Evolutionary conservation across 2,329 filamentous ascomycete species (phyloP).

Genomic region (Clarireedia paspali): DNA sequence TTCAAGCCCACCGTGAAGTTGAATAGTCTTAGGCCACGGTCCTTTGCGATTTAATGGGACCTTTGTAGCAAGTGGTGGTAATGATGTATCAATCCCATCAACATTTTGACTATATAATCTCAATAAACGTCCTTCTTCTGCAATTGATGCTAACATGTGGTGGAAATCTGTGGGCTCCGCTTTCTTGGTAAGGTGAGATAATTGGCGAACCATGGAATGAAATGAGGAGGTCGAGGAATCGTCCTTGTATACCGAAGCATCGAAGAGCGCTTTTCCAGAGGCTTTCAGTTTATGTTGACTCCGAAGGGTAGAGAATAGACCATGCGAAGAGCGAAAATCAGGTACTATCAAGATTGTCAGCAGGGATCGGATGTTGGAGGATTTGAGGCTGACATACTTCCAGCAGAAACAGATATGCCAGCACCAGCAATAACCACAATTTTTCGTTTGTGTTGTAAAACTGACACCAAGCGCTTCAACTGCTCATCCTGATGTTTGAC

Average conservation of each 20-base stretch:
- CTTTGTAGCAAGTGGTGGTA: conserved; percentile 70
- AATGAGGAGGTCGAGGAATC: conserved; percentile 83
- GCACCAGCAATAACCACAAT: conserved; percentile 95
- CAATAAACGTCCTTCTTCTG: conserved; percentile 76
- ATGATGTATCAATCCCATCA: conserved; percentile 82
- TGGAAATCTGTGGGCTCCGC: conserved; percentile 86
- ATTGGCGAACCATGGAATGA: conserved; percentile 89
- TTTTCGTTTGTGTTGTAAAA: conserved; percentile 82
- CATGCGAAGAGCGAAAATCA: conserved; percentile 87
- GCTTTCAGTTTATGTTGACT: conserved; percentile 85
- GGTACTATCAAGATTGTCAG: conserved; percentile 51
- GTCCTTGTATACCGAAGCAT: conserved; percentile 95
- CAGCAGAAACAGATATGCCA: conserved; percentile 93
- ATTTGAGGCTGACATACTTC: conserved; percentile 52
- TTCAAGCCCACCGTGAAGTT: conserved; percentile 85
- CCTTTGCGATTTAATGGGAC: conserved; percentile 77
- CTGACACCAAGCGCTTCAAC: conserved; percentile 63
- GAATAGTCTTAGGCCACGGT: conserved; percentile 88
- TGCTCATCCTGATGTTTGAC: conserved; percentile 49
- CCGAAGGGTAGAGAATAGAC: conserved; percentile 79
- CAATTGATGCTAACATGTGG: conserved; percentile 83
- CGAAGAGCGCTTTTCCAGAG: conserved; percentile 92
- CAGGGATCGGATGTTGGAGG: conserved; percentile 8
- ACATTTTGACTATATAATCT: conserved; percentile 96
- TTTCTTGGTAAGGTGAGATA: conserved; percentile 69